These are phyloP conservation scores for Miscanthus sacchariflorus DNA, from an alignment of 202 grass and related monocot genomes.

Conservation along the genomic window DNA sequence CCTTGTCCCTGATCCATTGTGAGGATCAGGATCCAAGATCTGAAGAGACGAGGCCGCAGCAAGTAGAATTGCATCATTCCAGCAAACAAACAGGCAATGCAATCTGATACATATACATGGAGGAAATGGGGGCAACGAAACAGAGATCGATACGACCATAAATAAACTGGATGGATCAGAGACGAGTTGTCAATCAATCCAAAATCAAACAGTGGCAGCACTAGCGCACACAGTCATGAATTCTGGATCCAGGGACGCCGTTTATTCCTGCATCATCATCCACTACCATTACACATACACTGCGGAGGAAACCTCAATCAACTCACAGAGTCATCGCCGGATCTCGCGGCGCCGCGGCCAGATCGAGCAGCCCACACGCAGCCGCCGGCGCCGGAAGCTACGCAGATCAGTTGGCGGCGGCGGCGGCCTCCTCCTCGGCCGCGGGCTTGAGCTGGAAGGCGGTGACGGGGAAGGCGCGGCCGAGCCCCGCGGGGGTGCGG, in stretches of 20 bases:
- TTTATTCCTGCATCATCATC: slow-evolving; percentile 37
- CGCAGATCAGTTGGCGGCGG: slow-evolving; percentile 28
- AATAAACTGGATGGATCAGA: background rate
- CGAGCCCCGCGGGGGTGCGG: slow-evolving; percentile 62
- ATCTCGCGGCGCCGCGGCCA: slow-evolving; percentile 31
- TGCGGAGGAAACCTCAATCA: background rate
- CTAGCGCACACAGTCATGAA: background rate
- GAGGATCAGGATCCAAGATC: background rate
- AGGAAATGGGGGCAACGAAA: background rate
- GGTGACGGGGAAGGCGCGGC: slow-evolving; percentile 55
- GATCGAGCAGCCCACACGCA: background rate
- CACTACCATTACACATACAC: slow-evolving; percentile 24
- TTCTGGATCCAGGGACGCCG: background rate
- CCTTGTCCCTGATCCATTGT: background rate
- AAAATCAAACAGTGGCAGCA: background rate
- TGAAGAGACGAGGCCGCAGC: background rate
- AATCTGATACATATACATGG: background rate
- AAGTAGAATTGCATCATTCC: background rate
- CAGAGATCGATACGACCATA: background rate
- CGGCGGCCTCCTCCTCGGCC: background rate
- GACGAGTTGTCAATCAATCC: background rate
- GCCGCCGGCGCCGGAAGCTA: background rate
- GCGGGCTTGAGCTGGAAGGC: slow-evolving; percentile 59
- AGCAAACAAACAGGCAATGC: background rate
- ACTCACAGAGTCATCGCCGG: background rate